phyloP scores from a whole-genome alignment of 1,284 basidiomycete species.

The Ganoderma boninense region DNA sequence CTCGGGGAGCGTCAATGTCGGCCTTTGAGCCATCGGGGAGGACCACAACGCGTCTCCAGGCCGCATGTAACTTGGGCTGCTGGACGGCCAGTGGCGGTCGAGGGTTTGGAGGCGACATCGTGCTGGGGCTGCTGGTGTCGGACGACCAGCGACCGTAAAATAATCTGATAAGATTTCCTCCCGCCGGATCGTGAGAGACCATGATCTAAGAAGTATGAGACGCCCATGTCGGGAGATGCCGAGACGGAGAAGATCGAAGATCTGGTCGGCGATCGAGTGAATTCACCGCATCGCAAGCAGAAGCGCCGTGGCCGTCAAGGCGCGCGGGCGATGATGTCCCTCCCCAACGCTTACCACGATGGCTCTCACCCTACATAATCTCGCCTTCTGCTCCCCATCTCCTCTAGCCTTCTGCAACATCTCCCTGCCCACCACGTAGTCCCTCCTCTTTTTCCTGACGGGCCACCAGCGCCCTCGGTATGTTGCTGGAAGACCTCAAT shows the following conservation, averaged over 20 bases:
- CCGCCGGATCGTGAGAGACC: too few species aligned
- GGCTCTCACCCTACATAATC: neutral
- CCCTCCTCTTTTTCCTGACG: neutral
- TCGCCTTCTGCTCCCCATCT: neutral
- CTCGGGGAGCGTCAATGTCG: constrained; percentile 17
- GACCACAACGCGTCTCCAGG: constrained; percentile 23
- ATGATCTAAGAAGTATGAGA: neutral
- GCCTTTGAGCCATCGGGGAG: constrained; percentile 32
- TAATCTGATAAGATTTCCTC: constrained; percentile 34
- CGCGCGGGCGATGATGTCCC: neutral
- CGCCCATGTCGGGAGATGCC: neutral
- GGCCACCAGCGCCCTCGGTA: constrained; percentile 13
- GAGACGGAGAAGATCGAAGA: neutral
- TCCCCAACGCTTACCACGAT: constrained; percentile 1
- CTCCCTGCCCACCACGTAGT: neutral
- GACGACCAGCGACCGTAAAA: neutral
- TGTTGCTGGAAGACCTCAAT: constrained; percentile 26
- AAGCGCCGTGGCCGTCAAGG: neutral
- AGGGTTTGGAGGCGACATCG: constrained; percentile 22
- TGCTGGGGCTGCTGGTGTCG: neutral
- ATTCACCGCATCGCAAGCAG: neutral
- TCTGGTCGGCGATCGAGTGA: neutral
- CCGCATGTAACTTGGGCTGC: neutral
- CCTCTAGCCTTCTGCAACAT: neutral
- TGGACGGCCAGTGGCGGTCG: neutral